Conservation (phyloP, 352 stramenopile genomes). For the Lagenidium sp. region DNA sequence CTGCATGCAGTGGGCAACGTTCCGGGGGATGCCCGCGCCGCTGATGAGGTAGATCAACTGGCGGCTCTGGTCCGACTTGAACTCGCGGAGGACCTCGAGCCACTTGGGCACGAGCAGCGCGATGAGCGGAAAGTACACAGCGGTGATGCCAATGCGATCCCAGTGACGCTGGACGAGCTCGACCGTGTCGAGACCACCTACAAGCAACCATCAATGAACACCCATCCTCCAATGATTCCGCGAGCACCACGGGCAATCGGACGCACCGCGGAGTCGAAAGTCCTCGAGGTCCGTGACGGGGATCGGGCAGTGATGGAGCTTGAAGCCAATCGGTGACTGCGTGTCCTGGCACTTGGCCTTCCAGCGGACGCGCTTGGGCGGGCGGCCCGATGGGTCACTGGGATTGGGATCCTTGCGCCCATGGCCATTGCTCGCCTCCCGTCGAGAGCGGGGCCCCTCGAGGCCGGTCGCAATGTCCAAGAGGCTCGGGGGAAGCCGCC, state of each 20-base stretch:
- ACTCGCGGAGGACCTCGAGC: slow-evolving; percentile 68
- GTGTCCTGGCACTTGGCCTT: slow-evolving; percentile 46
- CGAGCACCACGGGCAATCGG: too few species aligned
- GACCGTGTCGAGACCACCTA: slow-evolving; percentile 42
- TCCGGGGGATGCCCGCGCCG: slow-evolving; percentile 93
- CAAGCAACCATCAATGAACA: too few species aligned
- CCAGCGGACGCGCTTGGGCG: slow-evolving; percentile 43
- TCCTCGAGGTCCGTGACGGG: slow-evolving; percentile 39
- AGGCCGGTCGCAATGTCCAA: slow-evolving; percentile 31
- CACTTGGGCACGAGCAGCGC: slow-evolving; percentile 92
- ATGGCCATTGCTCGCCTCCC: too few species aligned
- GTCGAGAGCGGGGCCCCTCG: not conserved
- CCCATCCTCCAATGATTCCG: not conserved
- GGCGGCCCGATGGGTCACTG: too few species aligned
- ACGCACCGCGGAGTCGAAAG: slow-evolving; percentile 64
- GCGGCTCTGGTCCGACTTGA: slow-evolving; percentile 71
- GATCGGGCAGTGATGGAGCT: slow-evolving; percentile 45
- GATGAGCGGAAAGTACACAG: slow-evolving; percentile 95
- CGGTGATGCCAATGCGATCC: slow-evolving; percentile 59
- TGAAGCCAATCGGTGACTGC: slow-evolving; percentile 74
- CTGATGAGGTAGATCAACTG: slow-evolving; percentile 95
- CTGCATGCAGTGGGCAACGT: slow-evolving; percentile 85
- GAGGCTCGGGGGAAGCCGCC: slow-evolving; percentile 60
- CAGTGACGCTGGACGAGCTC: slow-evolving; percentile 57
- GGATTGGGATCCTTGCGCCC: too few species aligned